A percentile compares a stretch with the other conserved stretches of the same genome.
These are phyloP conservation scores for Stagonosporopsis chrysanthemi DNA, from an alignment of 2,329 filamentous ascomycete species.

Conservation along the genomic window DNA sequence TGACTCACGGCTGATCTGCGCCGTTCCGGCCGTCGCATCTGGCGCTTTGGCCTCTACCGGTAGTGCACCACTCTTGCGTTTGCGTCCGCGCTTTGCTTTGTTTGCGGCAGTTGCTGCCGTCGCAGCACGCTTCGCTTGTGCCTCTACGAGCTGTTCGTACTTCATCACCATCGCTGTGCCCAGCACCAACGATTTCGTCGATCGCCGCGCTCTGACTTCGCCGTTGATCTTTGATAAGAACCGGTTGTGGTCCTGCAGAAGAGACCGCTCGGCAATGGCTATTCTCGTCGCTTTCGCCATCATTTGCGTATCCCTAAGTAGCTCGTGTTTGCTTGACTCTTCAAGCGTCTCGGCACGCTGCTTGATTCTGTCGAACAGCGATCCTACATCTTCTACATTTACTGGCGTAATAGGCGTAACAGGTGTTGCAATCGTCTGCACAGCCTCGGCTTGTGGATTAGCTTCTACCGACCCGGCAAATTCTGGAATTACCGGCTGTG, in stretches of 20 bases:
- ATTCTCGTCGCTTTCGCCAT: slow-evolving; percentile 1
- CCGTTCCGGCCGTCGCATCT: no score
- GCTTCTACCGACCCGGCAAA: no score
- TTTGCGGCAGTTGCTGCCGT: neutral
- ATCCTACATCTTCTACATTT: slow-evolving; percentile 28
- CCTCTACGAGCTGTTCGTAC: slow-evolving; percentile 2
- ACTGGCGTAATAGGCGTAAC: slow-evolving; percentile 42
- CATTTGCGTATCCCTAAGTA: slow-evolving; percentile 25
- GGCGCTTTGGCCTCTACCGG: no score
- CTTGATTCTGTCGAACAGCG: slow-evolving; percentile 28
- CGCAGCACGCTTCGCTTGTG: slow-evolving; percentile 1
- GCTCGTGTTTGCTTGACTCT: slow-evolving; percentile 25
- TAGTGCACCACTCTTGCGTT: no score
- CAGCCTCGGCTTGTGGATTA: slow-evolving; percentile 1
- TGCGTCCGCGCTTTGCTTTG: neutral
- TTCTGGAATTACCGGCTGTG: slow-evolving; percentile 23
- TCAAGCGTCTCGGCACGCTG: slow-evolving; percentile 25
- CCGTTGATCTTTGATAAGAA: slow-evolving; percentile 40
- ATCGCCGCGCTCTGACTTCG: slow-evolving; percentile 29
- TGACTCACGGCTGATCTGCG: no score
- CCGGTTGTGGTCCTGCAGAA: slow-evolving; percentile 37
- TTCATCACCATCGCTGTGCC: slow-evolving; percentile 1
- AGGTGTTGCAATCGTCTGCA: slow-evolving; percentile 9
- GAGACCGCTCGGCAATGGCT: slow-evolving; percentile 32
- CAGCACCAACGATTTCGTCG: neutral